phyloP scores from a whole-genome alignment of 768 basidiomycete genomes.

The Trametes cingulata region DNA sequence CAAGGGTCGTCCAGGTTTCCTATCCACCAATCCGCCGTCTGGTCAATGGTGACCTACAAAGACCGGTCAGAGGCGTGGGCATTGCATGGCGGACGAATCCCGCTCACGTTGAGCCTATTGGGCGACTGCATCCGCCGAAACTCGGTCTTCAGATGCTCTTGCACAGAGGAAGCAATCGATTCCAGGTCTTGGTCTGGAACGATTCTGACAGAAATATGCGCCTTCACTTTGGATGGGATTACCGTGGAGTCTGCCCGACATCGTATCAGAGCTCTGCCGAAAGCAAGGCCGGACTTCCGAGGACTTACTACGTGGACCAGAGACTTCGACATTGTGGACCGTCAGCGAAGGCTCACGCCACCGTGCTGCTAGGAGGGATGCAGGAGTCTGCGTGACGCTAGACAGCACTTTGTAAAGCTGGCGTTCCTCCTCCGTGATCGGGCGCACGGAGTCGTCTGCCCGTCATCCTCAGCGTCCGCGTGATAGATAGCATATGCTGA shows the following conservation, averaged over 20 bases:
- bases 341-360: constrained; percentile 94
- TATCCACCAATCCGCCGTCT: constrained; percentile 95
- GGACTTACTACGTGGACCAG: constrained; percentile 73
- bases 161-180: constrained; percentile 61
- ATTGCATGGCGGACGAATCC: neutral
- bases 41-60: constrained; percentile 70
- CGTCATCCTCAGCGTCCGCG: neutral
- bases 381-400: constrained; percentile 63
- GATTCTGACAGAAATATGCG: constrained; percentile 87
- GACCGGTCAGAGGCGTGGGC: neutral
- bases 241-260: constrained; percentile 69
- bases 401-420: constrained; percentile 70
- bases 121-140: constrained; percentile 66
- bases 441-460: constrained; percentile 75
- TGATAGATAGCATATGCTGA: neutral
- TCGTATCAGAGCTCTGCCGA: neutral
- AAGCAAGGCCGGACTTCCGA: neutral
- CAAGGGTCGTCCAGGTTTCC: constrained; percentile 82
- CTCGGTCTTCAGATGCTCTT: constrained; percentile 53
- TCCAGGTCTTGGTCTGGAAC: constrained; percentile 91
- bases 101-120: constrained; percentile 69
- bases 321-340: constrained; percentile 80
- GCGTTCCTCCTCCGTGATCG: constrained; percentile 65
- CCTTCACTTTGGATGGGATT: constrained; percentile 82
- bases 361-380: constrained; percentile 67